Percentiles rank a stretch among this genome's conserved stretches.
phyloP scores from a whole-genome alignment of 805 yeast genomes.

The Schizosaccharomyces octosporus region DNA sequence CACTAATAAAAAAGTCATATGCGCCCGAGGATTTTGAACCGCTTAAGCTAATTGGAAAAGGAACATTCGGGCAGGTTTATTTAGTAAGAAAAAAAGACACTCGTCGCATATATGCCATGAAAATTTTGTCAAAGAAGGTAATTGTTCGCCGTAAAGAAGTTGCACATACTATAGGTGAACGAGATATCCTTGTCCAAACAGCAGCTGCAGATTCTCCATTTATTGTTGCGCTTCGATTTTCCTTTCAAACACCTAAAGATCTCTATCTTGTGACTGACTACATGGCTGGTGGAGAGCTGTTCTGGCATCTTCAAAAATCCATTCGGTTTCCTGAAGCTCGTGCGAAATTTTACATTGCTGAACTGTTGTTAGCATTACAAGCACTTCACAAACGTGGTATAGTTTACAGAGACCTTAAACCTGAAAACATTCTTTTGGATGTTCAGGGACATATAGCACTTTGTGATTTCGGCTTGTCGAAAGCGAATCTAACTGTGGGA shows the following conservation, averaged over 20 bases:
- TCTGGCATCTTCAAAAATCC: constrained; percentile 91
- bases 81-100: constrained; percentile 86
- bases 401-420: constrained; percentile 89
- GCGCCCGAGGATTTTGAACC: constrained; percentile 93
- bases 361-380: constrained; percentile 74
- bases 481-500: constrained; percentile 66
- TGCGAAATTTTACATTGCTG: constrained; percentile 93
- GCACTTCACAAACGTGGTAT: constrained; percentile 87
- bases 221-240: constrained; percentile 83
- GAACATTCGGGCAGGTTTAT: constrained; percentile 93
- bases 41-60: constrained; percentile 72
- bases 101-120: constrained; percentile 86
- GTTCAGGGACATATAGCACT: constrained; percentile 96
- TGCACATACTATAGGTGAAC: constrained; percentile 93
- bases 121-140: constrained; percentile 77
- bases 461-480: constrained; percentile 90
- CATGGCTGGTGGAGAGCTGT: constrained; percentile 94
- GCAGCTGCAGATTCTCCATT: constrained; percentile 71
- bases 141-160: constrained; percentile 92
- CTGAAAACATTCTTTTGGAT: constrained; percentile 82
- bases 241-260: constrained; percentile 87
- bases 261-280: constrained; percentile 84
- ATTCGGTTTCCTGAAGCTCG: constrained; percentile 82
- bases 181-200: constrained; percentile 81
- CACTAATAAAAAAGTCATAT: constrained; percentile 14